Evolutionary conservation across 129 eudicot species (phyloP).

Genomic region (Calendula officinalis): DNA sequence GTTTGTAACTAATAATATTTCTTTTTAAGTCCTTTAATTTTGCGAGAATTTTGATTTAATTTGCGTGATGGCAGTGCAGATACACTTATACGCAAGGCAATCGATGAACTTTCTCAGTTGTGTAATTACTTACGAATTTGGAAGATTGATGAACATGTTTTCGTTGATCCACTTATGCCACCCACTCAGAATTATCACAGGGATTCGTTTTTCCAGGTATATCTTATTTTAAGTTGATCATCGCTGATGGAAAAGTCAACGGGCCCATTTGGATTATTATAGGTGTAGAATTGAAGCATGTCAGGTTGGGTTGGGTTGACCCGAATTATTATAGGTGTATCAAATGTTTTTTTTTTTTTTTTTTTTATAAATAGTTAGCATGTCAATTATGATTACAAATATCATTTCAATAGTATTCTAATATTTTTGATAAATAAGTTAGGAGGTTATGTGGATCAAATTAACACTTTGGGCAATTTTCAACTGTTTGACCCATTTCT

Average conservation of each 20-base stretch:
- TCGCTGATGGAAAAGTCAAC: too few relatives aligned
- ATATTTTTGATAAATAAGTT: not conserved
- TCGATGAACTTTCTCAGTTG: conserved; percentile 84
- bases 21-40: not conserved
- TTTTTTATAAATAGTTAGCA: not conserved
- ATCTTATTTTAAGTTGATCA: not conserved
- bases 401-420: not conserved
- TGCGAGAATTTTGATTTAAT: conserved; percentile 8
- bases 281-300: not conserved
- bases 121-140: conserved; percentile 74
- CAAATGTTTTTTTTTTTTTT: not conserved
- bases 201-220: conserved; percentile 86
- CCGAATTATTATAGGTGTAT: too few relatives aligned
- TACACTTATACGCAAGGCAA: conserved; percentile 74
- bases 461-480: not conserved
- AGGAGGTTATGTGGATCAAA: not conserved
- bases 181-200: conserved; percentile 89
- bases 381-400: not conserved
- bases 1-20: conserved; percentile 19
- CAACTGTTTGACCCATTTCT: not conserved
- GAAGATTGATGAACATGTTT: conserved; percentile 62
- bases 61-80: conserved; percentile 42
- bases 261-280: not conserved
- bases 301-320: not conserved
- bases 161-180: conserved; percentile 89